Base-by-base conservation (phyloP, 805 yeast species). In the Ascoidea rubescens region DNA sequence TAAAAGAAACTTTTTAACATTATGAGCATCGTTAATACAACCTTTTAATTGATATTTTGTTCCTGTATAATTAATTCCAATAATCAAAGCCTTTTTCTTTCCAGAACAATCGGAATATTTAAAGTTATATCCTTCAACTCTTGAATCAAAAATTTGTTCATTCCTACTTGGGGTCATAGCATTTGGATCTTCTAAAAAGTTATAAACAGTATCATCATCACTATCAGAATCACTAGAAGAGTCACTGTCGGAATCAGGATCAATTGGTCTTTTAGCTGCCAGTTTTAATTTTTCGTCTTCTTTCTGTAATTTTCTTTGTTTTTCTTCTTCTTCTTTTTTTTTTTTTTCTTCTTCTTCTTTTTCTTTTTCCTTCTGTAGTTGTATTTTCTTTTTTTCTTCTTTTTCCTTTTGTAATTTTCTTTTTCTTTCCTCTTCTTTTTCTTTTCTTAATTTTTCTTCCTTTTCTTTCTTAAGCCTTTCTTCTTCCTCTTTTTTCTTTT, bases 21-120 rank as follows among this genome's bases (percentile, higher is more conserved):
- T 78, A 50, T 73, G 66, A 16, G 74, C 87, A 65, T 87, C 96
- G 61, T 87, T 87, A 61, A 87, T 83, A 64, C 95, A 87, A 1
- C 96, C 96, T 47, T 80, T 71, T 48, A 87, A 67, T 56, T 72
- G 77, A 60, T 79, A 82, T 50, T 63, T 65, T 4, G 82, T 67
- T 5, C 89, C 89, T 55, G 77, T 71, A 65, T 87, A 87, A 67
- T 87, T 87, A 64, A 84, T 81, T 8, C 96, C 96, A 53, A 87
- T 72, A 50, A 86, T 61, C 52, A 87, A 63, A 2, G 95, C 96
- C 66, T 87, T 87, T 55, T 80, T 75, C 37, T 72, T 71, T 12
- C 95, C 95, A 5, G 77, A 67, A 69, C 90, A 83, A 59, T 78
- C 75, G 12, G 91, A 82, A 64, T 80, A 80, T 61, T 79, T 82